Conservation (phyloP, 2,329 filamentous ascomycete species). For the Raffaelea arxii region DNA sequence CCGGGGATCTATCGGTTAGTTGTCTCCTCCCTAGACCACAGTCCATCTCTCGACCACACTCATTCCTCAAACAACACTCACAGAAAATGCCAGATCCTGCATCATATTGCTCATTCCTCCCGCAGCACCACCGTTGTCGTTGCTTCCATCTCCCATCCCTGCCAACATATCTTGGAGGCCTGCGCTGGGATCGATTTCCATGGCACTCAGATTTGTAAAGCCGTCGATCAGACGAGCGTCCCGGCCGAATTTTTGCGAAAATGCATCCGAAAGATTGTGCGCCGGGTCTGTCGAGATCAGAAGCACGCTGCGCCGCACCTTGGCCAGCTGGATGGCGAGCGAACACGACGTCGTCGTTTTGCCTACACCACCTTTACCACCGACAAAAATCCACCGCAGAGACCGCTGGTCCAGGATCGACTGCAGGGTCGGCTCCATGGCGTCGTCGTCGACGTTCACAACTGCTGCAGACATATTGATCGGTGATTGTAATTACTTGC, state of each 20-base stretch:
- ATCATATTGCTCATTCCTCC: conserved; percentile 91
- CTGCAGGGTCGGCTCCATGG: conserved; percentile 86
- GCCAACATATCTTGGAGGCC: conserved; percentile 92
- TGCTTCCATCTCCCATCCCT: conserved; percentile 60
- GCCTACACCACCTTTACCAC: conserved; percentile 94
- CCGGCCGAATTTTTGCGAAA: conserved; percentile 98
- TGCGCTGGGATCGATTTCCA: conserved; percentile 98
- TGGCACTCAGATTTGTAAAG: conserved; percentile 87
- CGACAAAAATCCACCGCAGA: conserved; percentile 97
- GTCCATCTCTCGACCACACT: no score
- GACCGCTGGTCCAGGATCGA: conserved; percentile 91
- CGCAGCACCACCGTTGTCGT: conserved; percentile 51
- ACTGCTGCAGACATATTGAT: no score
- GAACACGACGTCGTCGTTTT: conserved; percentile 99
- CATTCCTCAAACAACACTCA: conserved; percentile 43
- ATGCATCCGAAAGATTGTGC: conserved; percentile 95
- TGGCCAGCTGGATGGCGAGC: conserved; percentile 93
- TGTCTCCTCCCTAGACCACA: no score
- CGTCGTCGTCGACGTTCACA: conserved; percentile 48
- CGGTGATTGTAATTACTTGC: no score
- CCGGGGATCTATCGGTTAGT: conserved; percentile 65
- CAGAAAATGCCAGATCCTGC: conserved; percentile 94
- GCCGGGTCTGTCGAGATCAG: conserved; percentile 98
- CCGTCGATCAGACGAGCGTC: conserved; percentile 88
- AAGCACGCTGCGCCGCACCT: conserved; percentile 87